Evolutionary conservation across 306 rosid genomes (phyloP).

Genomic region (Psophocarpus tetragonolobus): DNA sequence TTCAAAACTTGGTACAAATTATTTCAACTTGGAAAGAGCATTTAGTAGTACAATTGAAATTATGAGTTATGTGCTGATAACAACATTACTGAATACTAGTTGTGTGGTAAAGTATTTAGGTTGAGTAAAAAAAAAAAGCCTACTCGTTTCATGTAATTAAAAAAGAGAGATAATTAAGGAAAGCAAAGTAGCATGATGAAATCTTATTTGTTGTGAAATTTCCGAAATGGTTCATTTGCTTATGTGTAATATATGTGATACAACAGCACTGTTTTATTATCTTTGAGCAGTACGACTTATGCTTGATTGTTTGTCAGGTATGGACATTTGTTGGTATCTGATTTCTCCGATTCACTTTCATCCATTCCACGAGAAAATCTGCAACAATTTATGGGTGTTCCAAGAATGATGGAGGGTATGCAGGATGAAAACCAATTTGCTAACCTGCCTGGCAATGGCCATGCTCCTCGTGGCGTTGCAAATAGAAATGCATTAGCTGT

Average conservation of each 20-base stretch:
- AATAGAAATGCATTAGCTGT: constrained; percentile 80
- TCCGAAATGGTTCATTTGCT: neutral
- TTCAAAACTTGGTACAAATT: constrained; percentile 6
- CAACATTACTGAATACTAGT: neutral
- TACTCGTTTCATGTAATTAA: neutral
- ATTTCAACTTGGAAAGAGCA: constrained; percentile 19
- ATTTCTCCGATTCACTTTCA: constrained; percentile 79
- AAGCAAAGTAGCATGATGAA: constrained; percentile 4
- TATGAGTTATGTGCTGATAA: neutral
- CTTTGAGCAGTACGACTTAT: neutral
- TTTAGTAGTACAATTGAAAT: neutral
- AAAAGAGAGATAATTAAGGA: neutral
- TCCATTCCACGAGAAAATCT: constrained; percentile 82
- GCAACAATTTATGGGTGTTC: constrained; percentile 74
- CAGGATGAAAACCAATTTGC: constrained; percentile 57
- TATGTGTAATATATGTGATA: neutral
- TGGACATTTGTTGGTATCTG: constrained; percentile 83
- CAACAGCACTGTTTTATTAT: constrained; percentile 1
- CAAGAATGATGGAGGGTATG: constrained; percentile 57
- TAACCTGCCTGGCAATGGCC: constrained; percentile 54
- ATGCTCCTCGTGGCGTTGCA: constrained; percentile 59
- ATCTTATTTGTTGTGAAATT: neutral
- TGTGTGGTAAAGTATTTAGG: neutral
- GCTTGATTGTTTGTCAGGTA: constrained; percentile 55
- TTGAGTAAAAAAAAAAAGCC: neutral